phyloP scores from a whole-genome alignment of 305 asterid species.

The Fraxinus paxiana region DNA sequence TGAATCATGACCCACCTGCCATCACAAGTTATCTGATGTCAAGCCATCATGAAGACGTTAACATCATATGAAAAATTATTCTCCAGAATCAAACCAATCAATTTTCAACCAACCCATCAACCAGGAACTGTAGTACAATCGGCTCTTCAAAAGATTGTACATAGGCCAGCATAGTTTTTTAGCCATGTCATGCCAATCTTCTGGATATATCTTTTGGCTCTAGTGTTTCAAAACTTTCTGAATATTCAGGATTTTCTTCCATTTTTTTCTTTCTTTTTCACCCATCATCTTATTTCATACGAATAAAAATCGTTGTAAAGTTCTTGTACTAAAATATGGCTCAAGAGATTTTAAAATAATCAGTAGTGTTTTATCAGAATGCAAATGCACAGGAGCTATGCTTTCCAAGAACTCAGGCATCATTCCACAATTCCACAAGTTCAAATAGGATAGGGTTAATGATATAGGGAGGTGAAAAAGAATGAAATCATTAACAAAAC shows the following conservation, averaged over 20 bases:
- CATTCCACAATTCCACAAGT: neutral
- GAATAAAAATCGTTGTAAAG: neutral
- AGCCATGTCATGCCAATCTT: neutral
- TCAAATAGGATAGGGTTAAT: neutral
- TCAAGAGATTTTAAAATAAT: neutral
- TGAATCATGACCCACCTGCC: slow-evolving; percentile 70
- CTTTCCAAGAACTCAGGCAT: neutral
- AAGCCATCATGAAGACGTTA: slow-evolving; percentile 3
- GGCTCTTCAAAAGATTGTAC: neutral
- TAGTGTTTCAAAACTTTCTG: neutral
- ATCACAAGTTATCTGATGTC: slow-evolving; percentile 1
- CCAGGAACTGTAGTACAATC: neutral
- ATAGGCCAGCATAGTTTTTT: neutral
- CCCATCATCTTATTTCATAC: neutral
- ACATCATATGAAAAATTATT: neutral
- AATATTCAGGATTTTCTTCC: neutral
- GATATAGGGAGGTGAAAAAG: neutral
- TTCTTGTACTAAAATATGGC: neutral
- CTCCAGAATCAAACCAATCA: neutral
- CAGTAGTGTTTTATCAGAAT: neutral
- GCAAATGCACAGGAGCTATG: neutral
- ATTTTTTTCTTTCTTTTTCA: neutral
- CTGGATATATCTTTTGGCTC: neutral
- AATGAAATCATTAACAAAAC: neutral
- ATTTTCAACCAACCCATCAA: slow-evolving; percentile 1